Conservation (phyloP, 345 rosid species). For the Acer campestre region DNA sequence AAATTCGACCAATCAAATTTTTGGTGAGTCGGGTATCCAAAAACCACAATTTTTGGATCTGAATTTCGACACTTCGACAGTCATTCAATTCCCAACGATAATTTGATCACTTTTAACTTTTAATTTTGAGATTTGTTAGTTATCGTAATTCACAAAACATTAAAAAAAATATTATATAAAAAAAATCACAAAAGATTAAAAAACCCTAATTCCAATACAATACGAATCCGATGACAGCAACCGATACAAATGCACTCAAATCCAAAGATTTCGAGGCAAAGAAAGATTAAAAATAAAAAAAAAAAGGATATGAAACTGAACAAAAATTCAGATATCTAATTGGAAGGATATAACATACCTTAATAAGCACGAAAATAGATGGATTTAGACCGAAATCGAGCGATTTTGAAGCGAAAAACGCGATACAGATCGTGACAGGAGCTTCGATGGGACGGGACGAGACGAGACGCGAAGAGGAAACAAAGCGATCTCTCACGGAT, state of each 20-base stretch:
- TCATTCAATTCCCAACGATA: not conserved
- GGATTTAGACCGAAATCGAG: conserved; percentile 13
- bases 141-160: not conserved
- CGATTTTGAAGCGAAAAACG: not conserved
- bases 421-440: not conserved
- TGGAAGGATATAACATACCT: conserved; percentile 16
- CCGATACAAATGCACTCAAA: conserved; percentile 6
- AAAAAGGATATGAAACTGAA: not conserved
- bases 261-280: not conserved
- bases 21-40: not conserved
- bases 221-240: not conserved
- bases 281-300: not conserved
- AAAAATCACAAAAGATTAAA: not conserved
- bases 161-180: not conserved
- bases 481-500: not conserved
- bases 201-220: not conserved
- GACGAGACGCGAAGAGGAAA: not conserved
- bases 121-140: not conserved
- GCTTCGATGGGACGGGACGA: not conserved
- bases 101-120: not conserved
- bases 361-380: not conserved
- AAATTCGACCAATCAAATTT: not conserved
- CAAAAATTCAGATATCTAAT: not conserved
- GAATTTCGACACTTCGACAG: not conserved
- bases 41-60: not conserved